These are phyloP conservation scores for Salvia rosmarinus DNA, from an alignment of 257 asterid species.

Conservation along the genomic window DNA sequence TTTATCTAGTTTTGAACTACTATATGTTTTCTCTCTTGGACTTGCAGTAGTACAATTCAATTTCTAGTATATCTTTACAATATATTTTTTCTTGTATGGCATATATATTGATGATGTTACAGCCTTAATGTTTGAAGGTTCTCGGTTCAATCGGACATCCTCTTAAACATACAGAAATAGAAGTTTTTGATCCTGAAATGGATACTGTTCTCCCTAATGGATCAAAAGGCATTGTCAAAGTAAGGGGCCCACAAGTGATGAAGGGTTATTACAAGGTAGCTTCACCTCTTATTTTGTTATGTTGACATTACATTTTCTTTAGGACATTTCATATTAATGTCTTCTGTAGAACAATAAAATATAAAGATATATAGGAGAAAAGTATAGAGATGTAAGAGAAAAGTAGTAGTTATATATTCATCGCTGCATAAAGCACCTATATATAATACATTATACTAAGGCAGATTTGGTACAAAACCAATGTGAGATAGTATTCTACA, in stretches of 20 bases:
- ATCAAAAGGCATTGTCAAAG: slow-evolving; percentile 81
- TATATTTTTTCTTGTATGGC: slow-evolving; percentile 28
- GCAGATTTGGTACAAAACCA: too few species aligned
- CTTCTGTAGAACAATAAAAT: too few species aligned
- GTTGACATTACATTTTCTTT: background rate
- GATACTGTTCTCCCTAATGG: slow-evolving; percentile 65
- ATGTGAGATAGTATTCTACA: too few species aligned
- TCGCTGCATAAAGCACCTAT: too few species aligned
- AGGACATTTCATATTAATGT: too few species aligned
- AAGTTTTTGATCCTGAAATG: slow-evolving; percentile 79
- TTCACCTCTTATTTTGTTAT: background rate
- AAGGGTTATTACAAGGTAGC: slow-evolving; percentile 86
- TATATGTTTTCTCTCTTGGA: background rate
- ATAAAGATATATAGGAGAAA: too few species aligned
- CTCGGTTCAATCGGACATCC: slow-evolving; percentile 92
- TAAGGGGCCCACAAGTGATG: slow-evolving; percentile 91
- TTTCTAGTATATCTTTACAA: slow-evolving; percentile 18
- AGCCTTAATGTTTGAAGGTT: slow-evolving; percentile 60
- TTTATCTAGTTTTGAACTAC: slow-evolving; percentile 10
- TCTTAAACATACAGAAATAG: slow-evolving; percentile 65
- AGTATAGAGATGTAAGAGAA: too few species aligned
- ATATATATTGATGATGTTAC: slow-evolving; percentile 32
- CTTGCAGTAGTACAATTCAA: slow-evolving; percentile 17
- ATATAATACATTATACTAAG: too few species aligned
- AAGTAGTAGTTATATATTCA: too few species aligned